Base-by-base conservation (phyloP, 2,329 filamentous ascomycete genomes). In the Apiospora hydei region DNA sequence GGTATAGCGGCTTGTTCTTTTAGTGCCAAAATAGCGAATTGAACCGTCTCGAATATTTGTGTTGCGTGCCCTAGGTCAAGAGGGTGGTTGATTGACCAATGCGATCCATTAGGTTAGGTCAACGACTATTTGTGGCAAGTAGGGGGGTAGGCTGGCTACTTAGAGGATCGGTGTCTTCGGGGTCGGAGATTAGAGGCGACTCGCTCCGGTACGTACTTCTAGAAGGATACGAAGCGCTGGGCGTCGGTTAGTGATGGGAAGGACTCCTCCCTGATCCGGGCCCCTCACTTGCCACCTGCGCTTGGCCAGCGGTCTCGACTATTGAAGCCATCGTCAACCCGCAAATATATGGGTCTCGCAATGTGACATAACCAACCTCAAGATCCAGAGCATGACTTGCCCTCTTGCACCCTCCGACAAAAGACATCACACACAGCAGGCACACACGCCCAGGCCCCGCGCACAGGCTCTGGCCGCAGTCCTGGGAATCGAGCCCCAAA, bases 251-350 rank as follows among this genome's bases (percentile, higher is more conserved):
- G 57, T 18, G 30, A 30, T 38, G 26, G 51, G 51, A 13, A 7
- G 57, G 21, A n/a, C 11, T 64, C 46, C 46, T 64, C 34, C 30
- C 30, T 64, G 57, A 21, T 41, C 21, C 21, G 30, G 18, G 34
- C 57, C 57, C 57, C 57, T 64, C 57, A 64, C 57, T 64, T 64
- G 57, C 57, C 57, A 64, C 57, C 57, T 64, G 57, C 57, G 57
- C 57, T 38, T 41, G 21, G 57, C 57, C 57, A 64, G 34, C 57
- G 57, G 57, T 64, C 57, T 64, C 57, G 57, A 64, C 57, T 64
- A 41, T 64, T 64, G 57, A 64, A 41, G 57, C 57, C 57, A 64
- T 64, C 57, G 57, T 64, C 57, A 64, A 41, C 34, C 57, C 57
- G 57, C 57, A 64, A 64, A 64, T 41, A 41, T 64, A 64, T 64